Conservation (phyloP, 805 yeast genomes). For the Metschnikowia drakensbergensis region DNA sequence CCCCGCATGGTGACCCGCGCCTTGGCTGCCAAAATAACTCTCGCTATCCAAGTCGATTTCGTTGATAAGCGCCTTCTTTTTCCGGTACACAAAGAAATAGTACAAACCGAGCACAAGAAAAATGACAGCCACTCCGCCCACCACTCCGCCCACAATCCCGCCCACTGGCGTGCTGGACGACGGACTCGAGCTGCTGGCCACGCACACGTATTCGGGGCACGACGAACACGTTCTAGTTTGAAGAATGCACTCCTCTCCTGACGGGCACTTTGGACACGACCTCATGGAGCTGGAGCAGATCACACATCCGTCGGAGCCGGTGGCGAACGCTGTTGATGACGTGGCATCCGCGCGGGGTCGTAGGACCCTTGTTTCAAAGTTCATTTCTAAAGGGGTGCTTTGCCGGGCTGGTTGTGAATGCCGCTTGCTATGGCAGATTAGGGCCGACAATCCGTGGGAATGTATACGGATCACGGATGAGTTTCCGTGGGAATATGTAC, state of each 20-base stretch:
- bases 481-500: too few relatives aligned
- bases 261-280: slow-evolving; percentile 43
- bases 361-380: slow-evolving; percentile 2
- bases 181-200: slow-evolving; percentile 1
- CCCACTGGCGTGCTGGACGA: slow-evolving; percentile 24
- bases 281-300: slow-evolving; percentile 38
- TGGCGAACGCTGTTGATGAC: slow-evolving; percentile 13
- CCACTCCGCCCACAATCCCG: slow-evolving; percentile 70
- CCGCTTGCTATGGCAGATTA: not conserved
- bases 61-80: slow-evolving; percentile 29
- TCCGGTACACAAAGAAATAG: slow-evolving; percentile 31
- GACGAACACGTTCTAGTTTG: slow-evolving; percentile 12
- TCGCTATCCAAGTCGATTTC: slow-evolving; percentile 19
- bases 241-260: slow-evolving; percentile 15
- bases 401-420: not conserved
- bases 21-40: slow-evolving; percentile 10
- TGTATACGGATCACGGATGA: too few relatives aligned
- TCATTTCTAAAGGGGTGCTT: not conserved
- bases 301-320: slow-evolving; percentile 38
- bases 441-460: too few relatives aligned
- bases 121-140: slow-evolving; percentile 54
- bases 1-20: slow-evolving; percentile 3
- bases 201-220: slow-evolving; percentile 15
- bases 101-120: slow-evolving; percentile 34
- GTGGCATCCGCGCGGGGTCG: slow-evolving; percentile 13